Conservation (phyloP, 306 rosid species). For the Dryas octopetala region DNA sequence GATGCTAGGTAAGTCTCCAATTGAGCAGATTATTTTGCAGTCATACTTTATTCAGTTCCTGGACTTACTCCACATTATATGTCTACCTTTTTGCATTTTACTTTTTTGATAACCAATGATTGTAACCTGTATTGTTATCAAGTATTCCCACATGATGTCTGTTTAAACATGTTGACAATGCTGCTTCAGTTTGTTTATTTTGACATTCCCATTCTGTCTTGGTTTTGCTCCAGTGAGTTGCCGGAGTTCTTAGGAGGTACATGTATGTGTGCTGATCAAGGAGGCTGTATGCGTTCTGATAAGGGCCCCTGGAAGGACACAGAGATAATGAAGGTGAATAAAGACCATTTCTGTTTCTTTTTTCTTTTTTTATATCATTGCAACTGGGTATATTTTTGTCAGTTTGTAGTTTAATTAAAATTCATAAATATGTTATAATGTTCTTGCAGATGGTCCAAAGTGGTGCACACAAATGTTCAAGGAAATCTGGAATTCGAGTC, state of each 20-base stretch:
- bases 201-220: neutral
- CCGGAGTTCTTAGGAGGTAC: constrained; percentile 89
- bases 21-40: neutral
- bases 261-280: constrained; percentile 76
- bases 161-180: neutral
- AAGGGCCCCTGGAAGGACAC: constrained; percentile 94
- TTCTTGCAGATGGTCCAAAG: constrained; percentile 72
- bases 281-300: constrained; percentile 89
- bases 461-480: constrained; percentile 72
- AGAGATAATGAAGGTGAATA: constrained; percentile 51
- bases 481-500: constrained; percentile 7
- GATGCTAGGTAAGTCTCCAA: constrained; percentile 66
- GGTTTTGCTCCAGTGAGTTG: constrained; percentile 62
- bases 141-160: neutral
- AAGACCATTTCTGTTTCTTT: neutral
- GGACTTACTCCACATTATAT: neutral
- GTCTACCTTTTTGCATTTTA: neutral
- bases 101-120: constrained; percentile 3
- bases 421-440: constrained; percentile 22
- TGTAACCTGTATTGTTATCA: neutral
- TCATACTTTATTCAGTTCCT: neutral
- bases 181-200: constrained; percentile 3
- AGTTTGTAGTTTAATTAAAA: constrained; percentile 4
- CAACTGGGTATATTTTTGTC: neutral
- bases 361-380: constrained; percentile 7